Conservation (phyloP, 108 stramenopile genomes). For the Cylindrotheca fusiformis region DNA sequence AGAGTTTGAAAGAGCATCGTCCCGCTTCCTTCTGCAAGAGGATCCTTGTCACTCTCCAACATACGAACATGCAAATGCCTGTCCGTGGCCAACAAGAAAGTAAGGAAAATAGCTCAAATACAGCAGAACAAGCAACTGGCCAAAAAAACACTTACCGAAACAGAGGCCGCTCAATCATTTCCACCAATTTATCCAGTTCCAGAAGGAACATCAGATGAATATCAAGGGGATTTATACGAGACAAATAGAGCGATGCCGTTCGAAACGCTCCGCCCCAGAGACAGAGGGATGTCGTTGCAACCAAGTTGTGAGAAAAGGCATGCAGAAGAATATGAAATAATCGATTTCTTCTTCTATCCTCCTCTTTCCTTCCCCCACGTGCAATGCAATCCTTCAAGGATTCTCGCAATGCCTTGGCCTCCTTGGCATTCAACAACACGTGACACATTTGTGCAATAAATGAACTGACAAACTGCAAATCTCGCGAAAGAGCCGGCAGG, state of each 20-base stretch:
- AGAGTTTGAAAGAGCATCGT: conserved; percentile 80
- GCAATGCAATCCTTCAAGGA: conserved; percentile 71
- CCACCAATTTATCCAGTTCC: conserved; percentile 78
- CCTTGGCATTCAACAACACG: conserved; percentile 68
- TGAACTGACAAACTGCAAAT: conserved; percentile 76
- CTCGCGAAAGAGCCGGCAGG: conserved; percentile 31
- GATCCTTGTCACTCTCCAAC: conserved; percentile 75
- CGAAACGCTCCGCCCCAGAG: conserved; percentile 83
- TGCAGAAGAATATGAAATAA: conserved; percentile 80
- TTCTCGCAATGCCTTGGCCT: conserved; percentile 58
- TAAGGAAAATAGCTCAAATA: background rate
- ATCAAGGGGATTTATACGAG: conserved; percentile 74
- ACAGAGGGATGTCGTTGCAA: conserved; percentile 66
- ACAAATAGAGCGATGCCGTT: conserved; percentile 68
- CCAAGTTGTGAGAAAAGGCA: conserved; percentile 77
- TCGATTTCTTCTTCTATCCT: conserved; percentile 49
- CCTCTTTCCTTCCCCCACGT: conserved; percentile 19
- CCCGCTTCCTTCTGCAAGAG: conserved; percentile 72
- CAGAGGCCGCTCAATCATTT: conserved; percentile 79
- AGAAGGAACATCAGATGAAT: conserved; percentile 72
- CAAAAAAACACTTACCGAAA: conserved; percentile 46
- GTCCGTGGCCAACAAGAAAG: no score
- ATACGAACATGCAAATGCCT: conserved; percentile 75
- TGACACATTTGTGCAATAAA: conserved; percentile 80
- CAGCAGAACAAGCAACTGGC: background rate